Conservation (phyloP, 441 rosid genomes). For the Viola pubescens region DNA sequence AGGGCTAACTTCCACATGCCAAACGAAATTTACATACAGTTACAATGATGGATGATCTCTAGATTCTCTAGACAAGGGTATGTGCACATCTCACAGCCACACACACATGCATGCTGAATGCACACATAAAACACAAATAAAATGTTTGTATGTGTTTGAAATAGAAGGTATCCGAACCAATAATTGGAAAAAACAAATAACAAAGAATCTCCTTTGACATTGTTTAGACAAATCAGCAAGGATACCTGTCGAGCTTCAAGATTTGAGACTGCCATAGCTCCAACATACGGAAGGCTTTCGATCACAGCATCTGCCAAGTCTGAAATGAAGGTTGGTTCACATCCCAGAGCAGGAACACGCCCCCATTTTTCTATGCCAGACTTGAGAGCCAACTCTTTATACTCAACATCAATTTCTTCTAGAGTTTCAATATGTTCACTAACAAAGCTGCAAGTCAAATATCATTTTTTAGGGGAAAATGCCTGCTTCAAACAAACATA, state of each 20-base stretch:
- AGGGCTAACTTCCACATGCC: background rate
- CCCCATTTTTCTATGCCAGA: slow-evolving; percentile 95
- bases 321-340: slow-evolving; percentile 86
- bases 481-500: slow-evolving; percentile 3
- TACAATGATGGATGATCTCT: background rate
- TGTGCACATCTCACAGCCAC: background rate
- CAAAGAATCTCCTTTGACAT: too few species aligned
- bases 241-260: slow-evolving; percentile 96
- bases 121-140: too few species aligned
- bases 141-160: too few species aligned
- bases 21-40: background rate
- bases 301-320: slow-evolving; percentile 98
- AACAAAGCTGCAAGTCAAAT: slow-evolving; percentile 59
- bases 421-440: slow-evolving; percentile 95
- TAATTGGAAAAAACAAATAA: too few species aligned
- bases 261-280: slow-evolving; percentile 96
- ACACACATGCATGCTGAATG: background rate
- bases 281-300: slow-evolving; percentile 96
- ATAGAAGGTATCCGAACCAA: too few species aligned
- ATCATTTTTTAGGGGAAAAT: slow-evolving; percentile 1
- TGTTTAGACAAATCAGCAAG: background rate
- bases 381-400: slow-evolving; percentile 75
- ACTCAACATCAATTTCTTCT: slow-evolving; percentile 92
- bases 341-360: slow-evolving; percentile 91
- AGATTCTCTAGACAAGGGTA: background rate